phyloP scores from a whole-genome alignment of 192 early-diverging fungal genomes.

The Linnemannia hyalina region DNA sequence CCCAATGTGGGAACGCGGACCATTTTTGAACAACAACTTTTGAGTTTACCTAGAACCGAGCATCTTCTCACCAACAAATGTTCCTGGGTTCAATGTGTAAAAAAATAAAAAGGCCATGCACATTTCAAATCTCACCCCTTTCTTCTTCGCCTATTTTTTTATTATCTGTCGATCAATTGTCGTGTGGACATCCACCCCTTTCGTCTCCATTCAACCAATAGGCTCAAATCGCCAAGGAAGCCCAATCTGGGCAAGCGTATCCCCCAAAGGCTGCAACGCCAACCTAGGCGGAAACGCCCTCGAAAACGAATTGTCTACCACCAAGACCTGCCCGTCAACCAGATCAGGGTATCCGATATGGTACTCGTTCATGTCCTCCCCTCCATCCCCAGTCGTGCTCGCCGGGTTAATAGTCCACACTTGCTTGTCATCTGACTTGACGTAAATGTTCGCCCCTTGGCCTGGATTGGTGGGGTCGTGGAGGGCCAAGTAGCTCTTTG shows the following conservation, averaged over 20 bases:
- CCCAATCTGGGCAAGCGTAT: background rate
- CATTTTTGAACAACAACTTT: background rate
- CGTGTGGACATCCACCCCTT: too few relatives aligned
- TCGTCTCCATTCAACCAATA: background rate
- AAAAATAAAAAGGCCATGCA: background rate
- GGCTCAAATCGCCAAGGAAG: slow-evolving; percentile 2
- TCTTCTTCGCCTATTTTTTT: background rate
- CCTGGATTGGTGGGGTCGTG: background rate
- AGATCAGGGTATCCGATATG: background rate
- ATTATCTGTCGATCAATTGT: background rate
- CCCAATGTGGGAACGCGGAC: background rate
- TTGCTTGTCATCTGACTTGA: background rate
- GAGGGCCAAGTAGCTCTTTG: background rate
- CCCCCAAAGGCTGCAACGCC: background rate
- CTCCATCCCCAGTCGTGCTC: background rate
- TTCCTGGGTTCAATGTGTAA: background rate
- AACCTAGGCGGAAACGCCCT: background rate
- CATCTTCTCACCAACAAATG: background rate
- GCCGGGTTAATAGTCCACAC: background rate
- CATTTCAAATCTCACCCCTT: background rate
- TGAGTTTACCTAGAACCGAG: background rate
- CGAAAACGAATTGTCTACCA: slow-evolving; percentile 1
- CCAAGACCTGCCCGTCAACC: background rate
- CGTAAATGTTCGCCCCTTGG: background rate
- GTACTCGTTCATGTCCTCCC: background rate